A percentile compares a stretch with the other conserved stretches of the same genome.
phyloP scores from a whole-genome alignment of 2,329 filamentous ascomycete genomes.

The Sordariomycetes sp. region DNA sequence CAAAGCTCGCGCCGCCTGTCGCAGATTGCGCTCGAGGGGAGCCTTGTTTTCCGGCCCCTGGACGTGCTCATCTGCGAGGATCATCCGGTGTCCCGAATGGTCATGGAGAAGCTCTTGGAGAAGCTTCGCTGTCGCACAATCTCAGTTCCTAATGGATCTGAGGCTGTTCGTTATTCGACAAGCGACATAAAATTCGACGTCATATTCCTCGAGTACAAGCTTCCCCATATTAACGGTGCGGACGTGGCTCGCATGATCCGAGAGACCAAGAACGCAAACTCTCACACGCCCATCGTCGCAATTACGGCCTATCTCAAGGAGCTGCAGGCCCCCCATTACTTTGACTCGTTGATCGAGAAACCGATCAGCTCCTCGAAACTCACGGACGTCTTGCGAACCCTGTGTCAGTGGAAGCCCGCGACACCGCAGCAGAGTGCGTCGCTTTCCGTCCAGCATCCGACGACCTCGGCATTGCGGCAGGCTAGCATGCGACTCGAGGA shows the following conservation, averaged over 20 bases:
- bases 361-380: constrained; percentile 89
- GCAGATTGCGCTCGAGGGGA: constrained; percentile 75
- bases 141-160: constrained; percentile 78
- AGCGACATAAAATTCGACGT: constrained; percentile 98
- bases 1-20: constrained; percentile 93
- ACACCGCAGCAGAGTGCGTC: constrained; percentile 31
- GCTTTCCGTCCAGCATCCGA: constrained; percentile 41
- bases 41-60: constrained; percentile 77
- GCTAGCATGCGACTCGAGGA: constrained; percentile 58
- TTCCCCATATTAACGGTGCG: constrained; percentile 88
- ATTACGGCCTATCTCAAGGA: constrained; percentile 98
- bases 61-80: constrained; percentile 97
- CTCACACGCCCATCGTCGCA: constrained; percentile 87
- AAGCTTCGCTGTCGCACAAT: constrained; percentile 93
- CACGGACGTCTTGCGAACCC: constrained; percentile 72
- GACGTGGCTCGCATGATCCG: constrained; percentile 97
- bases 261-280: constrained; percentile 91
- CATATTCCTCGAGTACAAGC: constrained; percentile 94
- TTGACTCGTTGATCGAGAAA: constrained; percentile 92
- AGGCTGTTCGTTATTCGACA: constrained; percentile 87
- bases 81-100: constrained; percentile 89
- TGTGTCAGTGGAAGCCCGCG: constrained; percentile 90
- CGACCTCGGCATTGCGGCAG: constrained; percentile 55
- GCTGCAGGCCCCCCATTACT: constrained; percentile 87
- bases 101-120: constrained; percentile 97